Evolutionary conservation across 257 asterid genomes (phyloP).

Genomic region (Solanum stenotomum): DNA sequence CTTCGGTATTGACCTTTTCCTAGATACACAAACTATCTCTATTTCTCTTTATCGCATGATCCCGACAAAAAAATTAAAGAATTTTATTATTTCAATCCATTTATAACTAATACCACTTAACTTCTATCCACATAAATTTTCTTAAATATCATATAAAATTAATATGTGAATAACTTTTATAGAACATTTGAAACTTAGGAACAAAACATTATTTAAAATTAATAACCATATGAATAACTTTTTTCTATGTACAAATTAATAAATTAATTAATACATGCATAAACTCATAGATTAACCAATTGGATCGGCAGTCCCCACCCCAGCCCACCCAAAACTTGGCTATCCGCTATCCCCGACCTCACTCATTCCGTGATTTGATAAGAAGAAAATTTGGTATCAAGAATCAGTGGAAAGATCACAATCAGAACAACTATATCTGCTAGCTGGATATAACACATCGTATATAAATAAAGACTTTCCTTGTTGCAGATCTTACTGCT

Average conservation of each 20-base stretch:
- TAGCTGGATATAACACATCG: background rate
- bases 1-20: too few relatives aligned
- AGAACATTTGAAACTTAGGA: background rate
- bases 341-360: background rate
- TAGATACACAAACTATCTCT: background rate
- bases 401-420: background rate
- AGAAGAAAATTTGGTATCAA: background rate
- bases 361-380: background rate
- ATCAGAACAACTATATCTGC: background rate
- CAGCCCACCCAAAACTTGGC: background rate
- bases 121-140: too few relatives aligned
- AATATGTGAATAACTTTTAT: background rate
- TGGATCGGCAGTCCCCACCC: background rate
- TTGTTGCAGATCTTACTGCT: background rate
- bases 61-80: background rate
- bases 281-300: background rate
- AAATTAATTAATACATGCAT: background rate
- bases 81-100: too few relatives aligned
- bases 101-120: too few relatives aligned
- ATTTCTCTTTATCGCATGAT: background rate
- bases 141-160: background rate
- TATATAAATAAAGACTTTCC: background rate
- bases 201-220: too few relatives aligned
- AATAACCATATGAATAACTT: too few relatives aligned
- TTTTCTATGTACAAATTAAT: too few relatives aligned